Evolutionary conservation across 2,329 filamentous ascomycete species (phyloP).

Genomic region (Falciphora oryzae): DNA sequence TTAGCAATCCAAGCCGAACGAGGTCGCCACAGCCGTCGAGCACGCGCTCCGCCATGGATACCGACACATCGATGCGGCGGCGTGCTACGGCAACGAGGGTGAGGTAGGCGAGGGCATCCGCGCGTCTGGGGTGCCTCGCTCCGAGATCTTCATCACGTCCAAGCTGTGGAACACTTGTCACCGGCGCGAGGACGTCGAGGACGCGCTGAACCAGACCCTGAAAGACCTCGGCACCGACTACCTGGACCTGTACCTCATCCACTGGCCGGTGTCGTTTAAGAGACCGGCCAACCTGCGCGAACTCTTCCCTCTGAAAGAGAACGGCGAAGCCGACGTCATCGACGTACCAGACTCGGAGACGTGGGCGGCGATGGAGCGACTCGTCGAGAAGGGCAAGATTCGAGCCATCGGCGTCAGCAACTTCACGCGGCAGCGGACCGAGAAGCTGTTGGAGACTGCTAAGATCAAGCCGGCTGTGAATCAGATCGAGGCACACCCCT

Average conservation of each 20-base stretch:
- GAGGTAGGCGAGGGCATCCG: slow-evolving; percentile 16
- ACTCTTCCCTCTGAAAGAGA: slow-evolving; percentile 42
- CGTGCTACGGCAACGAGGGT: slow-evolving; percentile 31
- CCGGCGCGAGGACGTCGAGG: slow-evolving; percentile 52
- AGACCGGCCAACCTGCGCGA: not conserved
- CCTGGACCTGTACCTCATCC: slow-evolving; percentile 46
- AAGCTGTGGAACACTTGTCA: slow-evolving; percentile 64
- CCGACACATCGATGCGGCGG: slow-evolving; percentile 28
- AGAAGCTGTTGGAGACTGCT: slow-evolving; percentile 42
- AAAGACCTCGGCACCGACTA: slow-evolving; percentile 46
- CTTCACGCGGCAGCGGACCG: slow-evolving; percentile 37
- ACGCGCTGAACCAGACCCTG: slow-evolving; percentile 42
- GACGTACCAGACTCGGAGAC: slow-evolving; percentile 27
- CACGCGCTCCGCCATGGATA: slow-evolving; percentile 38
- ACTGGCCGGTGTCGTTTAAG: slow-evolving; percentile 27
- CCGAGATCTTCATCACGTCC: slow-evolving; percentile 42
- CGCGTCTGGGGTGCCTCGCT: slow-evolving; percentile 12
- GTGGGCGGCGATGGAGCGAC: slow-evolving; percentile 33
- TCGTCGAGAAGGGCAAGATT: slow-evolving; percentile 32
- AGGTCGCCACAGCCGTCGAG: slow-evolving; percentile 42
- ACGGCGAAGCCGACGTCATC: slow-evolving; percentile 17
- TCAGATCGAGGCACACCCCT: slow-evolving; percentile 65
- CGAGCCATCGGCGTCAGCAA: slow-evolving; percentile 46
- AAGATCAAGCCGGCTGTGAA: slow-evolving; percentile 55
- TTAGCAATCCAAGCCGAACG: slow-evolving; percentile 27